Evolutionary conservation across 306 rosid species (phyloP).

Genomic region (Crataegus laevigata): DNA sequence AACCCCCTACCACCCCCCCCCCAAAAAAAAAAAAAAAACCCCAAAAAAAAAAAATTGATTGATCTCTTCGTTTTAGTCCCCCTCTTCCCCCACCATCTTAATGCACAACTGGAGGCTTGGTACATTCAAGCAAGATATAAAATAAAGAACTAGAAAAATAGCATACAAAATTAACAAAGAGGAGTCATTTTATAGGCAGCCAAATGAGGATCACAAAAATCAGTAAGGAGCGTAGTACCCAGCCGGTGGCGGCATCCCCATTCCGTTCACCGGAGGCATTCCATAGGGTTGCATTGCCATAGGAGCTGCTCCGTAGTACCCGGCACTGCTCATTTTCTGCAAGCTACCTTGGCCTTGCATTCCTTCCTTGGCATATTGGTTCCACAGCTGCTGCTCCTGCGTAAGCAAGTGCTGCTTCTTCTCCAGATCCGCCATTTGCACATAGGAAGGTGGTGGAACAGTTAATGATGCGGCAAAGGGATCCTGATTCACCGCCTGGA

Average conservation of each 20-base stretch:
- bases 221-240: slow-evolving; percentile 77
- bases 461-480: slow-evolving; percentile 82
- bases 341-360: slow-evolving; percentile 94
- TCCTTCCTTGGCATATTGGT: slow-evolving; percentile 77
- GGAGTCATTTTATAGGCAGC: slow-evolving; percentile 32
- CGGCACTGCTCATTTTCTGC: slow-evolving; percentile 50
- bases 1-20: slow-evolving; percentile 1
- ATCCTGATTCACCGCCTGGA: slow-evolving; percentile 77
- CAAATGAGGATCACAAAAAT: slow-evolving; percentile 17
- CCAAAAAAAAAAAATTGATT: too few species aligned
- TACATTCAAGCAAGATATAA: slow-evolving; percentile 18
- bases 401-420: slow-evolving; percentile 72
- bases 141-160: slow-evolving; percentile 35
- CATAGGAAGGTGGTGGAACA: slow-evolving; percentile 87
- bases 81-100: slow-evolving; percentile 34
- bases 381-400: slow-evolving; percentile 89
- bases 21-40: too few species aligned
- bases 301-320: slow-evolving; percentile 56
- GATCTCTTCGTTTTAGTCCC: slow-evolving; percentile 28
- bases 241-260: slow-evolving; percentile 55
- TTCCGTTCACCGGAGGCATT: slow-evolving; percentile 78
- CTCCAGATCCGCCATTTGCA: slow-evolving; percentile 97
- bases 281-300: slow-evolving; percentile 64
- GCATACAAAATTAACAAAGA: slow-evolving; percentile 29
- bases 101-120: slow-evolving; percentile 32